Conservation (phyloP, 768 basidiomycete species). For the Tylopilus sp. region DNA sequence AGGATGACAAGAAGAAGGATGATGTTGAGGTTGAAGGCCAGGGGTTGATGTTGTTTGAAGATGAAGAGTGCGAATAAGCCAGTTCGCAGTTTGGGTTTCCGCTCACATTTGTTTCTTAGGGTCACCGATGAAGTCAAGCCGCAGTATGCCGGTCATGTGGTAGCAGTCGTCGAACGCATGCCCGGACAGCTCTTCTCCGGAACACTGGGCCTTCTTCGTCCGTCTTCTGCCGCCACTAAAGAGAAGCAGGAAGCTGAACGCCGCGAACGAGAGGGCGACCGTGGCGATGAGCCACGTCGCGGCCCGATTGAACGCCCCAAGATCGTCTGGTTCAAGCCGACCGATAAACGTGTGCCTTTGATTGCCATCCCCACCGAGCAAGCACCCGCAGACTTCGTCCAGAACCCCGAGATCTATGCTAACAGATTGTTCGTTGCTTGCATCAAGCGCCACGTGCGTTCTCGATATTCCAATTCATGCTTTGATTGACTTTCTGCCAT, state of each 20-base stretch:
- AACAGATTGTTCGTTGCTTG: conserved; percentile 95
- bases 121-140: conserved; percentile 98
- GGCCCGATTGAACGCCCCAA: conserved; percentile 86
- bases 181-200: conserved; percentile 98
- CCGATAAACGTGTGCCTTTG: conserved; percentile 96
- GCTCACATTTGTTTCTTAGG: conserved; percentile 38
- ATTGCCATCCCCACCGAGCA: conserved; percentile 99
- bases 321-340: conserved; percentile 99
- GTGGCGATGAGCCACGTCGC: conserved; percentile 77
- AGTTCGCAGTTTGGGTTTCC: background rate
- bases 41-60: conserved; percentile 93
- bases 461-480: conserved; percentile 5
- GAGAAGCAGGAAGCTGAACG: conserved; percentile 99
- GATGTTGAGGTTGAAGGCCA: conserved; percentile 99
- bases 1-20: conserved; percentile 99
- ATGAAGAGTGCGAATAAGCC: conserved; percentile 72
- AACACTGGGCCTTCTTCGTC: conserved; percentile 90
- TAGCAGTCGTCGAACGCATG: conserved; percentile 99
- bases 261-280: conserved; percentile 93
- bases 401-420: conserved; percentile 87
- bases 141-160: conserved; percentile 97
- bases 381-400: conserved; percentile 93
- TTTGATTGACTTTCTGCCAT: conserved; percentile 20
- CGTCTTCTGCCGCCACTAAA: conserved; percentile 95
- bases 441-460: conserved; percentile 92